Evolutionary conservation across 768 basidiomycete genomes (phyloP).

Genomic region (Trametes villosa): DNA sequence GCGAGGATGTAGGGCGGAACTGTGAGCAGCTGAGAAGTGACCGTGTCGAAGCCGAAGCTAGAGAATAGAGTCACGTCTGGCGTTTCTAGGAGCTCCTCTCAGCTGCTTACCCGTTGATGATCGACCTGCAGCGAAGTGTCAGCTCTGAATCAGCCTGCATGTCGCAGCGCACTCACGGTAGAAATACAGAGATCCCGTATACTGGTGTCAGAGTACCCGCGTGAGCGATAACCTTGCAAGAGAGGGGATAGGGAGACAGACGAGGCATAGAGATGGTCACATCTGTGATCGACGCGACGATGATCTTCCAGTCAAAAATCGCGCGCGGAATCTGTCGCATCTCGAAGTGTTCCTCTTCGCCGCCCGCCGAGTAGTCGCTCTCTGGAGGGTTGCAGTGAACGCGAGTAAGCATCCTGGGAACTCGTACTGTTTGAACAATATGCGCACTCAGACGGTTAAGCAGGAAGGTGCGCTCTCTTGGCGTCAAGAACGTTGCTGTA

Average conservation of each 20-base stretch:
- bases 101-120: conserved; percentile 56
- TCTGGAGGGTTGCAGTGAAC: too few species aligned
- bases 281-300: conserved; percentile 57
- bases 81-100: neutral
- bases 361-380: conserved; percentile 55
- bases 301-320: conserved; percentile 68
- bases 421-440: neutral
- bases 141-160: conserved; percentile 2
- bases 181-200: conserved; percentile 69
- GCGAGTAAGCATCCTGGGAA: neutral
- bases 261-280: conserved; percentile 61
- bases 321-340: conserved; percentile 55
- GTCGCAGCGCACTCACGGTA: conserved; percentile 66
- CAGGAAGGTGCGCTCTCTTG: conserved; percentile 58
- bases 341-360: conserved; percentile 64
- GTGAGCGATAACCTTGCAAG: too few species aligned
- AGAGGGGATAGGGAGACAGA: too few species aligned
- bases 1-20: conserved; percentile 62
- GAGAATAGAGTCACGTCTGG: neutral
- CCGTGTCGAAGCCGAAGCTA: conserved; percentile 61
- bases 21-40: conserved; percentile 66
- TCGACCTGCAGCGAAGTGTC: conserved; percentile 47
- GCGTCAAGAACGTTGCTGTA: conserved; percentile 62
- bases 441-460: conserved; percentile 58
- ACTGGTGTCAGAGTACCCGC: too few species aligned